These are phyloP conservation scores for Xanthoconium purpureum DNA, from an alignment of 768 basidiomycete genomes.

Conservation along the genomic window DNA sequence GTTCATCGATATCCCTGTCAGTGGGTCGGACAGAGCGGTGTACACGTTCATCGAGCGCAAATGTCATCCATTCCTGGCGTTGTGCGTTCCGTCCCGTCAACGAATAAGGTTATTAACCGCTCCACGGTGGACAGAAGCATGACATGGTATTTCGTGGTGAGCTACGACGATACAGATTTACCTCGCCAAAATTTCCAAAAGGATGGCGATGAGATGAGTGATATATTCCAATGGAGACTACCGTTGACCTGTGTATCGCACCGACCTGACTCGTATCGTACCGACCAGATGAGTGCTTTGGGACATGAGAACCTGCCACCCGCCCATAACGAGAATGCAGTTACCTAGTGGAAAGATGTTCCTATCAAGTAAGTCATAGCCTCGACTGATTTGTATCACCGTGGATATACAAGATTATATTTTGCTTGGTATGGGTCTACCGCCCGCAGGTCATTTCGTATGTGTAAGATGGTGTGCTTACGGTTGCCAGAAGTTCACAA, in stretches of 20 bases:
- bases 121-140: neutral
- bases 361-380: slow-evolving; percentile 15
- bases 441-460: neutral
- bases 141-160: neutral
- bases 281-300: neutral
- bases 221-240: neutral
- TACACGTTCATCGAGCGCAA: slow-evolving; percentile 5
- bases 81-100: neutral
- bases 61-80: slow-evolving; percentile 3
- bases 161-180: neutral
- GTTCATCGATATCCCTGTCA: slow-evolving; percentile 1
- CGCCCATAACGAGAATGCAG: slow-evolving; percentile 1
- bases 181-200: neutral
- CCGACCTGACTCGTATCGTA: neutral
- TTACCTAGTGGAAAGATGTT: neutral
- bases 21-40: neutral
- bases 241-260: neutral
- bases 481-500: neutral
- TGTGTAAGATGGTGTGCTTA: neutral
- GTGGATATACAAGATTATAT: neutral
- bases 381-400: slow-evolving; percentile 10
- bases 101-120: too few relatives aligned
- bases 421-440: slow-evolving; percentile 1
- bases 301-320: neutral
- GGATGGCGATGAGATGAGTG: neutral